These are phyloP conservation scores for Starmerella apicola DNA, from an alignment of 805 yeast genomes.

Conservation along the genomic window DNA sequence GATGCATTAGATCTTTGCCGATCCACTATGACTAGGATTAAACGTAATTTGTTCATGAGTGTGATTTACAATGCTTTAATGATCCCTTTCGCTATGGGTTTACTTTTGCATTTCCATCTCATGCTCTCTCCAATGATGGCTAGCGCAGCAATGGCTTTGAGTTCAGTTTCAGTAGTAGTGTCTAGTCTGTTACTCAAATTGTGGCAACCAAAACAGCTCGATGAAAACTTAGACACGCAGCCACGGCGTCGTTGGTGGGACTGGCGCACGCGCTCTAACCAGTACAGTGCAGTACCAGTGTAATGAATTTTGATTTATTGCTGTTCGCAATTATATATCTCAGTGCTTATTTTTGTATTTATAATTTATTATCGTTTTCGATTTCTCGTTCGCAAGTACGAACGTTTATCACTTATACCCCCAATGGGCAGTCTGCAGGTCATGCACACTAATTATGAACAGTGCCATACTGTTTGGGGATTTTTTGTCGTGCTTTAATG, in stretches of 20 bases:
- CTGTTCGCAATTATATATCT: not conserved
- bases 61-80: conserved; percentile 68
- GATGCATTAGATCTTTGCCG: conserved; percentile 55
- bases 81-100: conserved; percentile 95
- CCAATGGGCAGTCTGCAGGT: not conserved
- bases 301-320: not conserved
- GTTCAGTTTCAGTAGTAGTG: conserved; percentile 77
- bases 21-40: conserved; percentile 61
- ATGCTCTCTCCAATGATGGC: conserved; percentile 77
- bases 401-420: not conserved
- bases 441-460: not conserved
- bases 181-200: conserved; percentile 62
- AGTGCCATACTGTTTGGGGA: not conserved
- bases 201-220: conserved; percentile 30
- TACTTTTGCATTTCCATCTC: conserved; percentile 63
- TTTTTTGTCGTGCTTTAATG: too few species aligned
- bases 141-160: conserved; percentile 85
- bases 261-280: too few species aligned
- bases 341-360: too few species aligned
- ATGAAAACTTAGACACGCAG: too few species aligned
- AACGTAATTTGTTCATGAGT: conserved; percentile 76
- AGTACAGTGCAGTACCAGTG: too few species aligned
- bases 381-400: too few species aligned
- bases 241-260: too few species aligned
- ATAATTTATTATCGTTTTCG: too few species aligned